A percentile compares a stretch with the other conserved stretches of the same genome.
These are phyloP conservation scores for Trichosporon asahii DNA, from an alignment of 1,284 basidiomycete genomes.

Conservation along the genomic window DNA sequence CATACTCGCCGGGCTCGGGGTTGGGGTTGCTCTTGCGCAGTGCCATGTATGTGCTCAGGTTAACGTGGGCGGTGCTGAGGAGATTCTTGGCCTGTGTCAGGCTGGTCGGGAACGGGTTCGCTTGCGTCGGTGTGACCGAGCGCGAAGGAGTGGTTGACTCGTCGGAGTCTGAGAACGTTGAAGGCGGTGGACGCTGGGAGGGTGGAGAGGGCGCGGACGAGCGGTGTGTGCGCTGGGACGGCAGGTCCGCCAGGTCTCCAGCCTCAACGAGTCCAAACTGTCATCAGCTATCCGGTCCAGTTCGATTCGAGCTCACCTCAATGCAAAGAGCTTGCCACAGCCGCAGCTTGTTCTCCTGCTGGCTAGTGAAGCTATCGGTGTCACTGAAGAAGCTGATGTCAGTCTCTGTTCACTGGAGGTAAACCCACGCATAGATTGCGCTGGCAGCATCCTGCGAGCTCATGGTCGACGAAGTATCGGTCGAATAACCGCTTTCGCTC, in stretches of 20 bases:
- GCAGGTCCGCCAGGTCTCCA: constrained; percentile 21
- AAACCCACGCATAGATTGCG: constrained; percentile 18
- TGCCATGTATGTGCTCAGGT: constrained; percentile 41
- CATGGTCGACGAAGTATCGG: neutral
- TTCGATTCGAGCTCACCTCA: constrained; percentile 32
- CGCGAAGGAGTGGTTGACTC: constrained; percentile 14
- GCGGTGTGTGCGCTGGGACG: neutral
- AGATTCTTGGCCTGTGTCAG: constrained; percentile 33
- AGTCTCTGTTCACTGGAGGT: neutral
- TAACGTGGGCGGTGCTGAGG: constrained; percentile 42
- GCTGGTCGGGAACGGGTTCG: constrained; percentile 32
- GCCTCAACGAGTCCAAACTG: constrained; percentile 34
- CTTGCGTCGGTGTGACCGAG: constrained; percentile 15
- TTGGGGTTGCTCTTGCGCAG: constrained; percentile 22
- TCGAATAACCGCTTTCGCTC: neutral
- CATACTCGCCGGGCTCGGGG: constrained; percentile 15
- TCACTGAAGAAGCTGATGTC: constrained; percentile 19
- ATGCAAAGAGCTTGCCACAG: constrained; percentile 49
- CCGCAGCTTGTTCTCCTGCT: constrained; percentile 40
- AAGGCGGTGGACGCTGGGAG: neutral
- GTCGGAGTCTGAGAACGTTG: neutral
- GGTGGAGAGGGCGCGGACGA: neutral
- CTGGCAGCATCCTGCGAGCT: constrained; percentile 15
- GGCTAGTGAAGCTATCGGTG: constrained; percentile 26
- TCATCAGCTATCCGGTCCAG: neutral